A percentile compares a stretch with the other conserved stretches of the same genome.
Conservation (phyloP, 257 asterid species). For the Solanum pinnatisectum region DNA sequence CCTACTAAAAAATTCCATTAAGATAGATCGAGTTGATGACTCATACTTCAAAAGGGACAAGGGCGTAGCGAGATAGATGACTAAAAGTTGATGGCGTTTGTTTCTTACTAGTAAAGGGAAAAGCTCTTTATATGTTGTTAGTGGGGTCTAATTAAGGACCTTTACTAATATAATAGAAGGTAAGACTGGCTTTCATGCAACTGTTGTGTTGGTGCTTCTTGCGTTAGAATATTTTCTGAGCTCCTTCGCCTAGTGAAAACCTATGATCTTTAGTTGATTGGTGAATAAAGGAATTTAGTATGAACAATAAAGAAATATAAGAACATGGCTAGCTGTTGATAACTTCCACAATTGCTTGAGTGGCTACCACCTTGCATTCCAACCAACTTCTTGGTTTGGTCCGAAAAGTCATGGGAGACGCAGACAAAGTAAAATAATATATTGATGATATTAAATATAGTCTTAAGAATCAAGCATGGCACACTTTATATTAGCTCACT, state of each 20-base stretch:
- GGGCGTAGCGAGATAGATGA: neutral
- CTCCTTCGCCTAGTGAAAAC: neutral
- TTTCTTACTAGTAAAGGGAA: neutral
- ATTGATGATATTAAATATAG: neutral
- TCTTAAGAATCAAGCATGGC: neutral
- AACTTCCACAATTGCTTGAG: neutral
- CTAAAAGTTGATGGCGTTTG: neutral
- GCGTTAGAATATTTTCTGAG: neutral
- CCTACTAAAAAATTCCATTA: neutral
- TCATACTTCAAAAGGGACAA: neutral
- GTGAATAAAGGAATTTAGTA: neutral
- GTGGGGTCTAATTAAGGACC: neutral
- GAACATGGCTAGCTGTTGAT: neutral
- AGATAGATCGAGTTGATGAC: neutral
- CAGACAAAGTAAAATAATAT: neutral
- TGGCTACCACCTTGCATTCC: neutral
- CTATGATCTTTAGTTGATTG: neutral
- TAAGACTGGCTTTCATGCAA: neutral
- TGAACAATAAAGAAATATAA: neutral
- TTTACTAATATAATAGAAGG: neutral
- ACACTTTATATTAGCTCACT: neutral
- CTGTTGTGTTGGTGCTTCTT: neutral
- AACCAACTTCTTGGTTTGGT: neutral
- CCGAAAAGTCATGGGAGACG: neutral
- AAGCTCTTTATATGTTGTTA: neutral